phyloP scores from a whole-genome alignment of 1,139 yeast genomes.

The Yamadazyma triangularis region DNA sequence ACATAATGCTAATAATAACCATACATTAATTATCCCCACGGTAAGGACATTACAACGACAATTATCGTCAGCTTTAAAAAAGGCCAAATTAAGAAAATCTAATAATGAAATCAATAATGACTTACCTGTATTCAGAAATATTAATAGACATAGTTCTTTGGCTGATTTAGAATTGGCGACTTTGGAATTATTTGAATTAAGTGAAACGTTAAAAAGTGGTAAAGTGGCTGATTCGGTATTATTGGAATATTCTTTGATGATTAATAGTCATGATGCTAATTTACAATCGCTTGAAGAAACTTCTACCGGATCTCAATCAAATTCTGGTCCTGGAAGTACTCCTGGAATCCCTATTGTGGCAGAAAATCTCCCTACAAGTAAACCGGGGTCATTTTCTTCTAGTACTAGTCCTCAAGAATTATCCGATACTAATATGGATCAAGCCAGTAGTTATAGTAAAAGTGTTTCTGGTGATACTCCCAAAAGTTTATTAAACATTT shows the following conservation, averaged over 20 bases:
- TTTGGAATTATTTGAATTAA: conserved; percentile 26
- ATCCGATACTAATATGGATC: not conserved
- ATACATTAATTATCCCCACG: conserved; percentile 21
- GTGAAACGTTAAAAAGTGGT: conserved; percentile 30
- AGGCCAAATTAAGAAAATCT: conserved; percentile 17
- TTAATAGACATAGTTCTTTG: conserved; percentile 17
- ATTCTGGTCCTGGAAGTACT: not conserved
- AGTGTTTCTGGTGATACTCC: not conserved
- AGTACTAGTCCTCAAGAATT: not conserved
- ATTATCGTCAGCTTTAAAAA: conserved; percentile 29
- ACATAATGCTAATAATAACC: not conserved
- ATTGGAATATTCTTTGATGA: conserved; percentile 5
- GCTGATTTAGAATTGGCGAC: conserved; percentile 27
- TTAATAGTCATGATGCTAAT: not conserved
- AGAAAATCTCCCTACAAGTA: not conserved
- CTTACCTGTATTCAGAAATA: conserved; percentile 14
- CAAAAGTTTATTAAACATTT: not conserved
- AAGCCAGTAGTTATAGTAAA: not conserved
- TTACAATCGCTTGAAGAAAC: not conserved
- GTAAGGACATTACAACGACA: conserved; percentile 36
- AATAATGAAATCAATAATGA: not conserved
- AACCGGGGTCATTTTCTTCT: not conserved
- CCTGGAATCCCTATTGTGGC: not conserved
- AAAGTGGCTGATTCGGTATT: conserved; percentile 16
- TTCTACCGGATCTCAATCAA: not conserved